A percentile compares a stretch with the other conserved stretches of the same genome.
These are phyloP conservation scores for Pyrenophora seminiperda DNA, from an alignment of 2,329 filamentous ascomycete species.

Conservation along the genomic window DNA sequence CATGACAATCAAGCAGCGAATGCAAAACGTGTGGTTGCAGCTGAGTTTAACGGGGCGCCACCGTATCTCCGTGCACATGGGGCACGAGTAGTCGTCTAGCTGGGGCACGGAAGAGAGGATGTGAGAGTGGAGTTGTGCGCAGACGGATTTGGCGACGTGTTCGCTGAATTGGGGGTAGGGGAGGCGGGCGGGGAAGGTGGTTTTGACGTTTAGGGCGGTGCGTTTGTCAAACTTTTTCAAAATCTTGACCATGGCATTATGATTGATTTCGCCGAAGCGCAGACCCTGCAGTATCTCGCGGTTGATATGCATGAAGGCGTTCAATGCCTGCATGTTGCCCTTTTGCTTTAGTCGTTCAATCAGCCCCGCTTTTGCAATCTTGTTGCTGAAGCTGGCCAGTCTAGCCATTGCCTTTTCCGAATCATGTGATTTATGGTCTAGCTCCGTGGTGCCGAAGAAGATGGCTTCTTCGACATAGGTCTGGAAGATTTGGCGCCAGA, in stretches of 20 bases:
- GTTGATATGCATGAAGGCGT: conserved; percentile 75
- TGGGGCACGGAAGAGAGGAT: conserved; percentile 77
- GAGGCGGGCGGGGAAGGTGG: conserved; percentile 65
- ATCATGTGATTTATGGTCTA: conserved; percentile 69
- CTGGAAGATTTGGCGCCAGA: conserved; percentile 82
- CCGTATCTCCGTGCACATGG: conserved; percentile 78
- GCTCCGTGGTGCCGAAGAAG: conserved; percentile 80
- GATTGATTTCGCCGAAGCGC: conserved; percentile 84
- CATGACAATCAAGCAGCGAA: conserved; percentile 79
- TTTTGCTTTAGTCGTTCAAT: conserved; percentile 66
- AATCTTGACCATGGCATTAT: conserved; percentile 78
- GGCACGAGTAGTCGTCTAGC: conserved; percentile 82
- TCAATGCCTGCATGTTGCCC: conserved; percentile 67
- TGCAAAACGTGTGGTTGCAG: conserved; percentile 81
- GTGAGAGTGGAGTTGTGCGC: conserved; percentile 73
- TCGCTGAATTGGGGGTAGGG: conserved; percentile 63
- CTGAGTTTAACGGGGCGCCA: conserved; percentile 79
- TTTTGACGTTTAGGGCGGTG: conserved; percentile 72
- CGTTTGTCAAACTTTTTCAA: conserved; percentile 91
- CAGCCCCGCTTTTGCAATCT: conserved; percentile 66
- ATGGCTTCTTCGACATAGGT: conserved; percentile 79
- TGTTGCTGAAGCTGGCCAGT: conserved; percentile 72
- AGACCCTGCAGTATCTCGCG: conserved; percentile 76
- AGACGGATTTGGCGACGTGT: conserved; percentile 75
- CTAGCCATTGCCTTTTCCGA: conserved; percentile 69